Evolutionary conservation across 345 rosid species (phyloP).

Genomic region (Geranium brycei): DNA sequence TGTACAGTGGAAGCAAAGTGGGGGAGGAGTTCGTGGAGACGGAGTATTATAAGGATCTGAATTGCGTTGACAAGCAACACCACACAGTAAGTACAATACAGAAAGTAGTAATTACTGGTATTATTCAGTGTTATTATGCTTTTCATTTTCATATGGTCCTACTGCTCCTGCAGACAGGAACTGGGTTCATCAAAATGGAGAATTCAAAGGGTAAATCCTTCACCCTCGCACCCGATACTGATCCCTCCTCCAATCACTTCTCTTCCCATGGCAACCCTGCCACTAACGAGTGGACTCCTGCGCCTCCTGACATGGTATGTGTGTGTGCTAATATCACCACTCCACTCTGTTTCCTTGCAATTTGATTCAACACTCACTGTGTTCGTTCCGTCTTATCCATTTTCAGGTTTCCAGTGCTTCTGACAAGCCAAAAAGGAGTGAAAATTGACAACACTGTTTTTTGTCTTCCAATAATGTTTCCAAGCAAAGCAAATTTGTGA

Average conservation of each 20-base stretch:
- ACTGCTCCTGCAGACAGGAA: slow-evolving; percentile 36
- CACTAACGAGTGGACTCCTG: slow-evolving; percentile 61
- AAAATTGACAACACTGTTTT: slow-evolving; percentile 16
- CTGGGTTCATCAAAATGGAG: slow-evolving; percentile 50
- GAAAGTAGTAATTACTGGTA: no score
- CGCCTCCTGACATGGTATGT: slow-evolving; percentile 25
- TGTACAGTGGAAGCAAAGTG: slow-evolving; percentile 18
- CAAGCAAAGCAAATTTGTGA: no score
- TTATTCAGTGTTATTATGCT: no score
- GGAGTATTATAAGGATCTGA: slow-evolving; percentile 50
- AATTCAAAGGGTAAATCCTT: slow-evolving; percentile 18
- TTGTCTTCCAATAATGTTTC: not conserved
- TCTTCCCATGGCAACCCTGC: slow-evolving; percentile 60
- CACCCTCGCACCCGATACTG: slow-evolving; percentile 21
- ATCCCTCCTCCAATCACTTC: slow-evolving; percentile 15
- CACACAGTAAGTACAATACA: slow-evolving; percentile 49
- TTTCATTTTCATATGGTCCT: no score
- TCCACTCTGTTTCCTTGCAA: no score
- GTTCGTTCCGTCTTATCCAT: no score
- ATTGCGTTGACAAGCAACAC: slow-evolving; percentile 45
- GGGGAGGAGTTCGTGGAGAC: slow-evolving; percentile 53
- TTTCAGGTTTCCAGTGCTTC: slow-evolving; percentile 29
- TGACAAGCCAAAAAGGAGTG: slow-evolving; percentile 56
- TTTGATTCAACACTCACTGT: no score
- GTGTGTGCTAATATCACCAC: no score